Percentiles rank a stretch among this genome's conserved stretches.
Conservation (phyloP, 148 eudicot genomes). For the Silene conica region DNA sequence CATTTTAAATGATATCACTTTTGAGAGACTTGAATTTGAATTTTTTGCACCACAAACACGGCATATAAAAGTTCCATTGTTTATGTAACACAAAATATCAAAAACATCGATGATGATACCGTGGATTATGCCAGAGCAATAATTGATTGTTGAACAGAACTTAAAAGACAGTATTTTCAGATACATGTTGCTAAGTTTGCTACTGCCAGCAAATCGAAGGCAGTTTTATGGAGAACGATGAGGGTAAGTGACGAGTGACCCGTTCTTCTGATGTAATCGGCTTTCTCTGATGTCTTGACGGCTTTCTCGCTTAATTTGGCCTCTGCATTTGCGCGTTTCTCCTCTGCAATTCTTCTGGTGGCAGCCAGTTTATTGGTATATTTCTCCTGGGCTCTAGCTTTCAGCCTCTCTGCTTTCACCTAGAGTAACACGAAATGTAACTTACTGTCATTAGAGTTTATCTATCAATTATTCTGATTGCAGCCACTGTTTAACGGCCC, state of each 20-base stretch:
- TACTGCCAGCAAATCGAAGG: slow-evolving; percentile 80
- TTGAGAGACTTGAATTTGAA: too few relatives aligned
- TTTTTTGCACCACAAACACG: too few relatives aligned
- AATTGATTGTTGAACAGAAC: too few relatives aligned
- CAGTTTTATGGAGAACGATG: slow-evolving; percentile 70
- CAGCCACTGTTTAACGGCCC: too few relatives aligned
- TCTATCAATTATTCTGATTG: too few relatives aligned
- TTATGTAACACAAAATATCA: too few relatives aligned
- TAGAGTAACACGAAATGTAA: slow-evolving; percentile 3
- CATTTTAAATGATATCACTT: too few relatives aligned
- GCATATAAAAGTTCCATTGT: too few relatives aligned
- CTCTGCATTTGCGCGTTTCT: too few relatives aligned
- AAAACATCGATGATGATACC: too few relatives aligned
- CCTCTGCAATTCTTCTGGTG: slow-evolving; percentile 81
- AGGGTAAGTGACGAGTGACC: slow-evolving; percentile 91
- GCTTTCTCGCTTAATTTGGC: slow-evolving; percentile 75
- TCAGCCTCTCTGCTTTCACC: slow-evolving; percentile 84
- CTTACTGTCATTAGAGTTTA: not conserved
- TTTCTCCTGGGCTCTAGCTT: slow-evolving; percentile 87
- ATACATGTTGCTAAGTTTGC: too few relatives aligned
- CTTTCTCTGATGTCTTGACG: slow-evolving; percentile 74
- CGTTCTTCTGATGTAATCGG: slow-evolving; percentile 86
- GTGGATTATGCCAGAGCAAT: too few relatives aligned
- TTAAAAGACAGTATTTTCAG: not conserved
- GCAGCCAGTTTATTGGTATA: slow-evolving; percentile 67